phyloP scores from a whole-genome alignment of 2,329 filamentous ascomycete species.

The Diaporthe caulivora region DNA sequence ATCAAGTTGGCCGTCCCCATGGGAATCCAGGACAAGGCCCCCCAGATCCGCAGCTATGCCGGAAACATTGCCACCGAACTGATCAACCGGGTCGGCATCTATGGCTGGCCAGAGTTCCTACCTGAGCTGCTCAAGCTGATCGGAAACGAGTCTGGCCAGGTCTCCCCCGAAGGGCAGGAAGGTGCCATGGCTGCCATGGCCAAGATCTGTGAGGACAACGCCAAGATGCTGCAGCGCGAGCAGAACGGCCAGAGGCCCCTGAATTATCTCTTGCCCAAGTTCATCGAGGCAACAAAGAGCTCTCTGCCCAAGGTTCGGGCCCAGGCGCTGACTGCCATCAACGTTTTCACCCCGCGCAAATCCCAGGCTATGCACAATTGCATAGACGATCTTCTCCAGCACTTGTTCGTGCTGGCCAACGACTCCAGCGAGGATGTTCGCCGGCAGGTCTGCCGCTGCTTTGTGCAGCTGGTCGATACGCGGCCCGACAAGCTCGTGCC shows the following conservation, averaged over 20 bases:
- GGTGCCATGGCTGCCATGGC: constrained; percentile 92
- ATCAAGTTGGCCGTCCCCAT: constrained; percentile 84
- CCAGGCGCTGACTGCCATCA: constrained; percentile 85
- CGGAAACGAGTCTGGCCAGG: constrained; percentile 76
- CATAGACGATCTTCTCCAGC: constrained; percentile 84
- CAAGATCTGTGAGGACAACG: constrained; percentile 98
- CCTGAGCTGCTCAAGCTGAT: constrained; percentile 85
- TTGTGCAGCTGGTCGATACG: constrained; percentile 92
- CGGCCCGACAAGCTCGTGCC: constrained; percentile 91
- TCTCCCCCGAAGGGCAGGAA: constrained; percentile 82
- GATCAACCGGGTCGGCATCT: constrained; percentile 83
- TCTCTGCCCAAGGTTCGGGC: constrained; percentile 81
- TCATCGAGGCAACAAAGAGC: constrained; percentile 88
- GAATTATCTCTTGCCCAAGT: constrained; percentile 88
- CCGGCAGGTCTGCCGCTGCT: constrained; percentile 91
- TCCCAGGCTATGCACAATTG: constrained; percentile 84
- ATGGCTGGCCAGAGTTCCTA: constrained; percentile 92
- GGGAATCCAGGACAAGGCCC: constrained; percentile 83
- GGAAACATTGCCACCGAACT: constrained; percentile 96
- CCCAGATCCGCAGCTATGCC: constrained; percentile 87
- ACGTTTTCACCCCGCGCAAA: constrained; percentile 89
- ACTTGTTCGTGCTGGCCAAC: constrained; percentile 83
- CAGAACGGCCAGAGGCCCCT: constrained; percentile 91
- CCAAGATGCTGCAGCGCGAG: constrained; percentile 85
- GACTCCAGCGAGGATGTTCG: constrained; percentile 87